A percentile compares a stretch with the other conserved stretches of the same genome.
Evolutionary conservation across 306 rosid species (phyloP).

Genomic region (apple (Malus domestica)): ASM211411v1 NC_041798.1:31094501-31095000

Average conservation of each 20-base stretch:
- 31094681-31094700: constrained; percentile 69
- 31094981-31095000: constrained; percentile 13
- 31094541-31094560: too few relatives aligned
- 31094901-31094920: constrained; percentile 53
- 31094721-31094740: constrained; percentile 59
- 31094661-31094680: constrained; percentile 54
- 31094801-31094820: background rate
- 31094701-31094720: constrained; percentile 59
- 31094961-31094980: constrained; percentile 14
- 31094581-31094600: too few relatives aligned
- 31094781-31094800: background rate
- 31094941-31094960: constrained; percentile 34
- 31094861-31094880: constrained; percentile 50
- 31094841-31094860: constrained; percentile 96
- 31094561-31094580: too few relatives aligned
- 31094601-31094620: too few relatives aligned
- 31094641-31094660: background rate
- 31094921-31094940: constrained; percentile 39
- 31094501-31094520: too few relatives aligned
- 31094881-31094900: constrained; percentile 40
- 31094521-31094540: too few relatives aligned
- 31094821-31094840: constrained; percentile 45
- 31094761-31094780: constrained; percentile 27
- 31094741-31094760: constrained; percentile 90
- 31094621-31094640: background rate